Conservation (phyloP, 75 land plant species). For the Cryptomeria japonica region DNA sequence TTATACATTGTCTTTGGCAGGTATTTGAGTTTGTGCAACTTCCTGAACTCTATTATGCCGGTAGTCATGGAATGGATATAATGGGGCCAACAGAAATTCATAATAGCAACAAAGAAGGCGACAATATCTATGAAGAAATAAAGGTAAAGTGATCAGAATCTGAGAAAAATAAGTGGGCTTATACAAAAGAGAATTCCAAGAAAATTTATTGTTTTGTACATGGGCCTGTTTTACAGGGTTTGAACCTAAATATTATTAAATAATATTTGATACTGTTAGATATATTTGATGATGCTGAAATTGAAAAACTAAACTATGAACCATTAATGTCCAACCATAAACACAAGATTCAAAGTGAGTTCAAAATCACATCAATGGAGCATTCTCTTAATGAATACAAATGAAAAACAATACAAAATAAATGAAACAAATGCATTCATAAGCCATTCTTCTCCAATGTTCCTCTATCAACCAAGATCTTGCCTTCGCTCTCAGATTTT, state of each 20-base stretch:
- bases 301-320: no score
- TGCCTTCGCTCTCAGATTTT: no score
- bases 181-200: neutral
- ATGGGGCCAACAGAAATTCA: slow-evolving; percentile 62
- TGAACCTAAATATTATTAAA: neutral
- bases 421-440: no score
- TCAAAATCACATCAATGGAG: no score
- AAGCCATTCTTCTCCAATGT: no score
- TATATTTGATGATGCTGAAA: no score
- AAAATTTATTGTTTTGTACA: neutral
- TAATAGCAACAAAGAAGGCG: slow-evolving; percentile 14
- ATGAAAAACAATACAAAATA: no score
- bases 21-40: slow-evolving; percentile 89
- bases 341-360: no score
- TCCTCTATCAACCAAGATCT: no score
- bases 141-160: slow-evolving; percentile 6
- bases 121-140: neutral
- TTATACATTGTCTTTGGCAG: slow-evolving; percentile 31
- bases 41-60: slow-evolving; percentile 92
- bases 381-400: no score
- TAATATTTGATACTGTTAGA: neutral
- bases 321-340: no score
- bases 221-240: neutral
- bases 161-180: neutral
- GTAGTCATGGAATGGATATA: slow-evolving; percentile 99